A percentile compares a stretch with the other conserved stretches of the same genome.
Evolutionary conservation across 768 basidiomycete species (phyloP).

Genomic region (Kwoniella bestiolae): DNA sequence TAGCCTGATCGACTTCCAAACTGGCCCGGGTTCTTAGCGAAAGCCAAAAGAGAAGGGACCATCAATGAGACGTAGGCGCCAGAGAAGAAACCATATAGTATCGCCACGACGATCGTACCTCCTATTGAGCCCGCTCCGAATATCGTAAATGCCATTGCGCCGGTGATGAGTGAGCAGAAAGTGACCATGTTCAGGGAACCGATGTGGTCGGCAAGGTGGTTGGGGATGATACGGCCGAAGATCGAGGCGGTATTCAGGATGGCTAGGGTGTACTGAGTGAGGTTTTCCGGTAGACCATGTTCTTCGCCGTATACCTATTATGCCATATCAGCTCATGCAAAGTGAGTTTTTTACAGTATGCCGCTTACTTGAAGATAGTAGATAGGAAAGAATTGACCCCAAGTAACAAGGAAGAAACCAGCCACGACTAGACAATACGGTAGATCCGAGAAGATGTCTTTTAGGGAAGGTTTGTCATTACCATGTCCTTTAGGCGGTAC

Average conservation of each 20-base stretch:
- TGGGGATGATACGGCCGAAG: slow-evolving; percentile 38
- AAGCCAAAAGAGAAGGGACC: slow-evolving; percentile 38
- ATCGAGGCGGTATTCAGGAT: slow-evolving; percentile 44
- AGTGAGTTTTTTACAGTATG: neutral
- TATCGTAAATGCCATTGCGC: slow-evolving; percentile 39
- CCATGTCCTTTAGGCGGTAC: slow-evolving; percentile 18
- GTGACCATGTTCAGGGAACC: slow-evolving; percentile 35
- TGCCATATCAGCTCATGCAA: no score
- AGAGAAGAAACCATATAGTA: slow-evolving; percentile 52
- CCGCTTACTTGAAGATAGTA: slow-evolving; percentile 33
- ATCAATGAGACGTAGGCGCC: slow-evolving; percentile 47
- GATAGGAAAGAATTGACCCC: slow-evolving; percentile 41
- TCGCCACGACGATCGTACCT: slow-evolving; percentile 44
- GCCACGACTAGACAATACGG: slow-evolving; percentile 28
- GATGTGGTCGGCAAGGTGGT: slow-evolving; percentile 36
- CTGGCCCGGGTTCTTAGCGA: slow-evolving; percentile 41
- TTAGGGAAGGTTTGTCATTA: slow-evolving; percentile 21
- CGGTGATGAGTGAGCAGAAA: slow-evolving; percentile 31
- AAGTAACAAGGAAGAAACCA: slow-evolving; percentile 28
- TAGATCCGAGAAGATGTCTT: slow-evolving; percentile 20
- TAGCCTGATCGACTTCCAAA: slow-evolving; percentile 51
- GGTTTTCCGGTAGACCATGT: slow-evolving; percentile 25
- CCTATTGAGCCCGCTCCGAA: slow-evolving; percentile 35
- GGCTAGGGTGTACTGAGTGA: slow-evolving; percentile 35
- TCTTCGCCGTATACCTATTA: slow-evolving; percentile 30